A percentile compares a stretch with the other conserved stretches of the same genome.
Evolutionary conservation across 179 eudicot genomes (phyloP).

Genomic region (Pouteria campechiana): DNA sequence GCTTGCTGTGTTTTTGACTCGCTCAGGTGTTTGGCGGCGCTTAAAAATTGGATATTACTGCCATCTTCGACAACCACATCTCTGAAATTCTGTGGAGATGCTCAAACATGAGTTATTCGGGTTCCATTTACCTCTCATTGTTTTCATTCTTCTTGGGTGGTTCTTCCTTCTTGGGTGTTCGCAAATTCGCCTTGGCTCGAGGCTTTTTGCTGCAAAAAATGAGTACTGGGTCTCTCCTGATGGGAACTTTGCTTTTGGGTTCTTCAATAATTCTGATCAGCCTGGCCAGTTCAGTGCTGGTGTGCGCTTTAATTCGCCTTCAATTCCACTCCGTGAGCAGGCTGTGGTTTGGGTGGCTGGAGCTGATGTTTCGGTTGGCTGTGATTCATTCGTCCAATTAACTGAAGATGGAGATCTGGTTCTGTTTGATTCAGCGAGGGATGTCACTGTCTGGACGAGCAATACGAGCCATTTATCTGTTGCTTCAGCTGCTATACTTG

Average conservation of each 20-base stretch:
- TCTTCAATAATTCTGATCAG: slow-evolving; percentile 25
- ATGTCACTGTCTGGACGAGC: slow-evolving; percentile 37
- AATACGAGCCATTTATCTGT: slow-evolving; percentile 23
- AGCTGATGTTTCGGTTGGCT: slow-evolving; percentile 30
- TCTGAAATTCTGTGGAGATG: too few species aligned
- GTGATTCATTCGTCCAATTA: slow-evolving; percentile 34
- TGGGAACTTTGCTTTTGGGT: slow-evolving; percentile 56
- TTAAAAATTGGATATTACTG: too few species aligned
- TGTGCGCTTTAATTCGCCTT: slow-evolving; percentile 31
- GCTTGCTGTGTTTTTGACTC: too few species aligned
- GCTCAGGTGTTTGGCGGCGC: too few species aligned
- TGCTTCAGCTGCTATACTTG: slow-evolving; percentile 34
- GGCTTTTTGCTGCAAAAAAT: slow-evolving; percentile 27
- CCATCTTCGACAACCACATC: too few species aligned
- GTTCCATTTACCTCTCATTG: not conserved
- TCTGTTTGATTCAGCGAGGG: slow-evolving; percentile 28
- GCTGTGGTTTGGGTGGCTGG: slow-evolving; percentile 56
- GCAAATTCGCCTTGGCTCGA: slow-evolving; percentile 46
- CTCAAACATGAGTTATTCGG: too few species aligned
- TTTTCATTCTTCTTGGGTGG: slow-evolving; percentile 17
- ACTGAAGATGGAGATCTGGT: slow-evolving; percentile 30
- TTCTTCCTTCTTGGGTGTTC: slow-evolving; percentile 16
- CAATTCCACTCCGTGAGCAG: slow-evolving; percentile 29
- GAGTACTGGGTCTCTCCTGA: slow-evolving; percentile 45
- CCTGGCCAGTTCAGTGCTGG: slow-evolving; percentile 29